Evolutionary conservation across 2,329 filamentous ascomycete species (phyloP).

Genomic region (Ploettnerulaceae sp.): DNA sequence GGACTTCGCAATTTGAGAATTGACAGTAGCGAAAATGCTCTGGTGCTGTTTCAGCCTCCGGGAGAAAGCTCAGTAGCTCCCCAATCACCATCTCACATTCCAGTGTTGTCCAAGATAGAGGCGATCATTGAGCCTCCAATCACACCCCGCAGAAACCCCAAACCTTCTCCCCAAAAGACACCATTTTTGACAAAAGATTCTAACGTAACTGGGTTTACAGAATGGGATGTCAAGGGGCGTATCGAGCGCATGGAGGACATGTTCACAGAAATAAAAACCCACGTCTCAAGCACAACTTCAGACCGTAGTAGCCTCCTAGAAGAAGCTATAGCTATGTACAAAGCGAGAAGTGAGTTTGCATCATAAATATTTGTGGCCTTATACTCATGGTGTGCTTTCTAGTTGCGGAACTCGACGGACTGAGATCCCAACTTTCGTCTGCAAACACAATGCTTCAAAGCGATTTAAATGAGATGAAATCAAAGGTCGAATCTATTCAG

Average conservation of each 20-base stretch:
- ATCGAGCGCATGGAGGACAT: conserved; percentile 73
- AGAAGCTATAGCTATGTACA: conserved; percentile 69
- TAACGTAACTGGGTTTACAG: conserved; percentile 60
- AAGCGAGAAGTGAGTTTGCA: conserved; percentile 46
- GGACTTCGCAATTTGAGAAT: conserved; percentile 21
- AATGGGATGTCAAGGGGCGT: conserved; percentile 74
- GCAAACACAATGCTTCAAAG: conserved; percentile 52
- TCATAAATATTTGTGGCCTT: too few species aligned
- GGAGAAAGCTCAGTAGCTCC: conserved; percentile 28
- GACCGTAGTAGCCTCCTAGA: conserved; percentile 67
- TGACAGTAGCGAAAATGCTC: conserved; percentile 23
- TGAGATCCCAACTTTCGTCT: conserved; percentile 30
- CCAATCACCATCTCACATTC: conserved; percentile 35
- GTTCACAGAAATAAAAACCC: conserved; percentile 65
- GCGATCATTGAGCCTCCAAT: conserved; percentile 21
- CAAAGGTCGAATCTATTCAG: conserved; percentile 25
- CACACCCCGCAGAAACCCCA: conserved; percentile 40
- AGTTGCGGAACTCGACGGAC: conserved; percentile 46
- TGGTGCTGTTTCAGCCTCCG: conserved; percentile 27
- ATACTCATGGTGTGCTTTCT: conserved; percentile 11
- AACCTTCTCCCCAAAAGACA: conserved; percentile 38
- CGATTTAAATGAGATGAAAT: conserved; percentile 62
- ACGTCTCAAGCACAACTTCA: conserved; percentile 63
- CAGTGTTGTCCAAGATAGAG: conserved; percentile 29
- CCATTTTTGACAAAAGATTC: conserved; percentile 67